Percentiles rank a stretch among this genome's conserved stretches.
These are phyloP conservation scores for Hansenula lynferdii DNA, from an alignment of 1,139 yeast species.

Conservation along the genomic window DNA sequence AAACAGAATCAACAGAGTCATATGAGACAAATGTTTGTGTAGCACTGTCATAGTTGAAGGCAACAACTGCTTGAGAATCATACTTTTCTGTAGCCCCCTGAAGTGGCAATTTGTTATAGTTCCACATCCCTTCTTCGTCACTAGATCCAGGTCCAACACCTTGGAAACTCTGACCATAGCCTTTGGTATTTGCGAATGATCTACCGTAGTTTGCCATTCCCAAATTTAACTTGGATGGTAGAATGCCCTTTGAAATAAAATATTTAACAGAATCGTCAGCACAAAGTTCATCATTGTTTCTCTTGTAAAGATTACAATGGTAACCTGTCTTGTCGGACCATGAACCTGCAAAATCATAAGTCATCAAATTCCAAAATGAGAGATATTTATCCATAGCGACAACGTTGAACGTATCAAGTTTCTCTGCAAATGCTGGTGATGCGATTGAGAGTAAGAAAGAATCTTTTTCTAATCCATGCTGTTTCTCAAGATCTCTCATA, in stretches of 20 bases:
- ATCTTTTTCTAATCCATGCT: conserved; percentile 19
- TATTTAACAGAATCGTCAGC: conserved; percentile 44
- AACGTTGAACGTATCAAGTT: conserved; percentile 39
- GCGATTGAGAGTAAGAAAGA: conserved; percentile 62
- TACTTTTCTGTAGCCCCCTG: conserved; percentile 38
- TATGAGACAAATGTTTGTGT: conserved; percentile 48
- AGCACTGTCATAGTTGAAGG: conserved; percentile 45
- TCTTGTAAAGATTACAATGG: conserved; percentile 62
- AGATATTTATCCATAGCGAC: conserved; percentile 51
- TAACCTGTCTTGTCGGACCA: conserved; percentile 64
- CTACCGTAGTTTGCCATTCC: conserved; percentile 94
- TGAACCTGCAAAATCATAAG: conserved; percentile 79
- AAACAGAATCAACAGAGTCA: conserved; percentile 56
- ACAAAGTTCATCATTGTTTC: conserved; percentile 40
- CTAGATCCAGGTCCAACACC: conserved; percentile 42
- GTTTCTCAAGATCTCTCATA: conserved; percentile 35
- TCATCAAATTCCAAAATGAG: conserved; percentile 81
- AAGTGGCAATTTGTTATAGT: conserved; percentile 49
- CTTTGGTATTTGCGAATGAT: conserved; percentile 46
- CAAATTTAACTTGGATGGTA: conserved; percentile 51
- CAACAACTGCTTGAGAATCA: conserved; percentile 53
- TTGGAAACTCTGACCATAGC: conserved; percentile 39
- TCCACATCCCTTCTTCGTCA: conserved; percentile 49
- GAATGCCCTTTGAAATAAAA: conserved; percentile 40
- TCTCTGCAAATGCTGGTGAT: conserved; percentile 60